Base-by-base conservation (phyloP, 164 flowering plant genomes). In the Akebia trifoliata region DNA sequence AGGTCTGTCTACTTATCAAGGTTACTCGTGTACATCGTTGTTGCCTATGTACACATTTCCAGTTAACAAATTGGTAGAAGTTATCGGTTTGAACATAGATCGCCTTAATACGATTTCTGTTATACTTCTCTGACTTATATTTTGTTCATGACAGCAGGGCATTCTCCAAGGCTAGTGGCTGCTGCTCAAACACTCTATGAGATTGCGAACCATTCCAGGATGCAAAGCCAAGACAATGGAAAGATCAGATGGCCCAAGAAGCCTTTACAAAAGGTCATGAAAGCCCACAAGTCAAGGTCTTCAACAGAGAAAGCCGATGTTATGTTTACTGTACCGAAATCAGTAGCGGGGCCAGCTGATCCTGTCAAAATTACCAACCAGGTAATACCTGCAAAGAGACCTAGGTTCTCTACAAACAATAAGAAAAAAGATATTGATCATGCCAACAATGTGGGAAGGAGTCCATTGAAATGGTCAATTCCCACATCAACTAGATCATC, bases 101-200 rank as follows among this genome's bases (percentile, higher is more conserved):
- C n/a, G n/a, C n/a, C n/a, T n/a, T n/a, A n/a, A n/a, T n/a, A n/a
- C n/a, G n/a, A n/a, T 21, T 21, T 44, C 2, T 20, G 25, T 26
- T 44, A 26, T 8, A 26, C 8, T 8, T 21, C 11, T 44, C 22
- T 44, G 48, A 20, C 10, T 20, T 21, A 44, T 20, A n/a, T n/a
- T n/a, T 28, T 61, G 50, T 46, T 52, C 53, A 36, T 66, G 45
- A 49, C 75, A 80, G 89, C 36, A 58, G 74, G 31, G 32, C 58
- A 58, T 56, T 78, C 80, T 49, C 81, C 86, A 17, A 65, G 65
- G 48, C 26, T 71, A 39, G 20, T 78, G 39, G 79, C 70, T 62
- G 97, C 97, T 69, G 97, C 97, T 60, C 83, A 79, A 64, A 82
- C 73, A n/a, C 80, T 87, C 4, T 71, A 42, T 54, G 83, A 76